Conservation (phyloP, 192 early-diverging fungal species). For the Neocallimastix lanati region DNA sequence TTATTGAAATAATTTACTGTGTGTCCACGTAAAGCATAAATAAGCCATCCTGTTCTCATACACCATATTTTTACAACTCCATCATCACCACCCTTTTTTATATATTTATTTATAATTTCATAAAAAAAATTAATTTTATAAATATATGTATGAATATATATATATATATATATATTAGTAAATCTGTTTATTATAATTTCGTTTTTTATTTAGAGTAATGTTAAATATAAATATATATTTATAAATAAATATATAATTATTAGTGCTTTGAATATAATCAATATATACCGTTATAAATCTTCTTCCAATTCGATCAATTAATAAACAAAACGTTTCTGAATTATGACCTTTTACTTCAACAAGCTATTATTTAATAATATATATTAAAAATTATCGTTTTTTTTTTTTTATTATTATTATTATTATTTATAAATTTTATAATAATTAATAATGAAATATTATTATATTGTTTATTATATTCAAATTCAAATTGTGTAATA, state of each 20-base stretch:
- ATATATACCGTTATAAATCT: slow-evolving; percentile 46
- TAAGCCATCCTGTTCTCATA: slow-evolving; percentile 50
- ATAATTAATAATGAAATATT: no score
- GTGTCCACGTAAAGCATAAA: slow-evolving; percentile 70
- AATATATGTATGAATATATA: not conserved
- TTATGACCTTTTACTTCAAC: slow-evolving; percentile 56
- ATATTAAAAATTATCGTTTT: not conserved
- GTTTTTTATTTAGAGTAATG: no score
- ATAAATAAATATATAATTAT: no score
- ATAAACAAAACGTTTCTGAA: slow-evolving; percentile 49
- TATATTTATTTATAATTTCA: no score
- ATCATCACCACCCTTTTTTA: slow-evolving; percentile 57
- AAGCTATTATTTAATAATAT: slow-evolving; percentile 15
- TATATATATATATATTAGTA: no score
- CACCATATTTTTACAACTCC: slow-evolving; percentile 73
- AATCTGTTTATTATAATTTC: no score
- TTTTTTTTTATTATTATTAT: not conserved
- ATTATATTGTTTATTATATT: no score
- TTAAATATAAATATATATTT: no score
- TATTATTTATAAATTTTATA: no score
- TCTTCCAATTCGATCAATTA: slow-evolving; percentile 54
- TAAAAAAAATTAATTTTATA: not conserved
- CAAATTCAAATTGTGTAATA: no score
- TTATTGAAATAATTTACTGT: no score
- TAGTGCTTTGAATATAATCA: no score